Evolutionary conservation across 2,329 filamentous ascomycete genomes (phyloP).

Genomic region (Fusarium drepaniforme): DNA sequence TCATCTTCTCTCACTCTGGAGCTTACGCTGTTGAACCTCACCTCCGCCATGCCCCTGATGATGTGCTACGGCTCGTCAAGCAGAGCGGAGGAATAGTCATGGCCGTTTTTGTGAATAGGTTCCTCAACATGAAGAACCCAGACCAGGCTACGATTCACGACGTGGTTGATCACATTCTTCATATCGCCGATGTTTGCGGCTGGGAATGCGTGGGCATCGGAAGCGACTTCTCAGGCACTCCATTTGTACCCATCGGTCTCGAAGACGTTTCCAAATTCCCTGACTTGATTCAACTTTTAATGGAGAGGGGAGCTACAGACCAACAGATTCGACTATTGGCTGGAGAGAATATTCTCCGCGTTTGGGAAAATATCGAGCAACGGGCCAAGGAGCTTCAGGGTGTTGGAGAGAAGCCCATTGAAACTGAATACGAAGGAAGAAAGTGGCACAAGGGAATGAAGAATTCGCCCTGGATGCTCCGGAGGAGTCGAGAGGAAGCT

Average conservation of each 20-base stretch:
- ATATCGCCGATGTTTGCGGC: conserved; percentile 46
- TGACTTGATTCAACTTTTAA: conserved; percentile 42
- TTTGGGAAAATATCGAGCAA: conserved; percentile 45
- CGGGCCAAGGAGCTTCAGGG: conserved; percentile 38
- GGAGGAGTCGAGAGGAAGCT: conserved; percentile 29
- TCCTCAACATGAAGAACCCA: conserved; percentile 46
- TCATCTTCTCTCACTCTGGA: conserved; percentile 49
- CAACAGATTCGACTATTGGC: conserved; percentile 40
- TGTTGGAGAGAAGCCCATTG: conserved; percentile 39
- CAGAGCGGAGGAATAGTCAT: conserved; percentile 55
- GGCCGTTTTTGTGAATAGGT: conserved; percentile 53
- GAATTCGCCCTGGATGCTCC: conserved; percentile 40
- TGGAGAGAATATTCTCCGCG: conserved; percentile 45
- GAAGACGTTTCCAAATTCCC: conserved; percentile 53
- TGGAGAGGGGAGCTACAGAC: conserved; percentile 46
- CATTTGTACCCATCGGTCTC: conserved; percentile 40
- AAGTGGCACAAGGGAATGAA: conserved; percentile 44
- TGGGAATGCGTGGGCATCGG: conserved; percentile 54
- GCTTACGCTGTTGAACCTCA: conserved; percentile 45
- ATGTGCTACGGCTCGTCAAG: conserved; percentile 49
- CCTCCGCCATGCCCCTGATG: conserved; percentile 55
- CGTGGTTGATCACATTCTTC: conserved; percentile 50
- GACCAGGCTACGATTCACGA: conserved; percentile 48
- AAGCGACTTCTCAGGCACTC: conserved; percentile 51
- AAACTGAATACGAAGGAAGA: conserved; percentile 45